These are phyloP conservation scores for Harringtonia aguacate DNA, from an alignment of 2,329 filamentous ascomycete genomes.

Conservation along the genomic window DNA sequence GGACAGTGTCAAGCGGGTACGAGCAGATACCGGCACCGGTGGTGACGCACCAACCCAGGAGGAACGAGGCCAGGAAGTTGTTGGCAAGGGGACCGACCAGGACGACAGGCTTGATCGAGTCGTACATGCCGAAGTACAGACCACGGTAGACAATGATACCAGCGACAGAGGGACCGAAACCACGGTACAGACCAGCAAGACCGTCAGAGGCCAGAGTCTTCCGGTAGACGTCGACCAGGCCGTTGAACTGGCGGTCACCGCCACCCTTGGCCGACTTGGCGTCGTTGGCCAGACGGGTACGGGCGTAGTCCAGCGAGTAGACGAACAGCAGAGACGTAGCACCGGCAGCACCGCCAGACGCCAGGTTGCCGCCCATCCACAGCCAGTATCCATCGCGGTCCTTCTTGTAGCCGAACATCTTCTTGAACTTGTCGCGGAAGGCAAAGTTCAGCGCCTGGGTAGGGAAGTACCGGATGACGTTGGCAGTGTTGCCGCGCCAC, in stretches of 20 bases:
- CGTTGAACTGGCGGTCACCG: conserved; percentile 99
- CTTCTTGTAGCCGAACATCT: conserved; percentile 99
- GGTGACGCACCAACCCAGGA: conserved; percentile 97
- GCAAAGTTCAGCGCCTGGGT: conserved; percentile 99
- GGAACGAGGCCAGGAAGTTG: conserved; percentile 99
- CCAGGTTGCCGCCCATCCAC: conserved; percentile 99
- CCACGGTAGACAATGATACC: conserved; percentile 99
- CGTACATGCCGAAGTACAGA: conserved; percentile 99
- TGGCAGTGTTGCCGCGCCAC: conserved; percentile 99
- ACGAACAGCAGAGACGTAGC: conserved; percentile 99
- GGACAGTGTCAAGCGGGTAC: conserved; percentile 99
- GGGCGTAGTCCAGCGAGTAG: conserved; percentile 99
- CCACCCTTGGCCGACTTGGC: conserved; percentile 96
- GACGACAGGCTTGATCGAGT: conserved; percentile 98
- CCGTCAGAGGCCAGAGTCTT: conserved; percentile 98
- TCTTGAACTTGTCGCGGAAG: conserved; percentile 99
- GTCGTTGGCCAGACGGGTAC: conserved; percentile 99
- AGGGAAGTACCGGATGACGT: conserved; percentile 99
- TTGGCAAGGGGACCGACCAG: conserved; percentile 84
- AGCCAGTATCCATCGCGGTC: conserved; percentile 94
- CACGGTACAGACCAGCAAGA: conserved; percentile 99
- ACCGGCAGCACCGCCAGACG: conserved; percentile 99
- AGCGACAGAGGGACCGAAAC: conserved; percentile 98
- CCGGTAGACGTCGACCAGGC: conserved; percentile 98
- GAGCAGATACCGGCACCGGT: conserved; percentile 99